Base-by-base conservation (phyloP, 2,329 filamentous ascomycete species). In the Aspergillus ochraceus region DNA sequence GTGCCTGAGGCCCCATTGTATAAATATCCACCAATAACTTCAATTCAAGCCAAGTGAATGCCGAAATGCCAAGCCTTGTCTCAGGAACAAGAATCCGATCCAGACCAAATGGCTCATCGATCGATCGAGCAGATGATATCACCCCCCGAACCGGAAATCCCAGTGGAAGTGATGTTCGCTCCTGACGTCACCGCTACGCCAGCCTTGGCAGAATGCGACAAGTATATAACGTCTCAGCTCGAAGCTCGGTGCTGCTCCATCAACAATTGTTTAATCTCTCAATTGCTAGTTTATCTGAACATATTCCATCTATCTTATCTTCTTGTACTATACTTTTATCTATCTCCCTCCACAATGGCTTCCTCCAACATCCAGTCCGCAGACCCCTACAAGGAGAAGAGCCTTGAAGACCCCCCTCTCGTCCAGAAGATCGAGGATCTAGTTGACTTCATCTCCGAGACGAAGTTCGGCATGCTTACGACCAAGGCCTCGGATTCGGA, bases 391-490 rank as follows among this genome's bases (percentile, higher is more conserved):
- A 92, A 86, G 72, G 86, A 90, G 61, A 86, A 88, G 77, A 92
- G 90, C 78, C 81, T 86, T 59, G 84, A 92, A 69, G 91, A 96
- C 50, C 79, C 85, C 66, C 81, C 87, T 3, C 77, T 92, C 36
- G 84, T 90, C 67, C 84, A 91, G 64, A 96, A 96, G 80, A 81
- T 96, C 63, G 84, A 89, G 60, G 90, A 90, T 60, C 83, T 96
- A 45, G 80, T 83, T 68, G 79, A 81, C 14, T 96, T 96, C 76
- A 84, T 91, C 71, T 82, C 85, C 42, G 81, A 83, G 63, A 85
- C 83, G 80, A 96, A 96, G 78, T 96, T 92, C 73, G 90, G 90
- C 76, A 91, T 96, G 89, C 88, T 96, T 86, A 95, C 92, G 9
- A 96, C 92, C 22, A 83, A 88, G 53, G 60, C 70, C 42, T 87